These are phyloP conservation scores for Pistacia atlantica DNA, from an alignment of 345 rosid genomes.

Conservation along the genomic window DNA sequence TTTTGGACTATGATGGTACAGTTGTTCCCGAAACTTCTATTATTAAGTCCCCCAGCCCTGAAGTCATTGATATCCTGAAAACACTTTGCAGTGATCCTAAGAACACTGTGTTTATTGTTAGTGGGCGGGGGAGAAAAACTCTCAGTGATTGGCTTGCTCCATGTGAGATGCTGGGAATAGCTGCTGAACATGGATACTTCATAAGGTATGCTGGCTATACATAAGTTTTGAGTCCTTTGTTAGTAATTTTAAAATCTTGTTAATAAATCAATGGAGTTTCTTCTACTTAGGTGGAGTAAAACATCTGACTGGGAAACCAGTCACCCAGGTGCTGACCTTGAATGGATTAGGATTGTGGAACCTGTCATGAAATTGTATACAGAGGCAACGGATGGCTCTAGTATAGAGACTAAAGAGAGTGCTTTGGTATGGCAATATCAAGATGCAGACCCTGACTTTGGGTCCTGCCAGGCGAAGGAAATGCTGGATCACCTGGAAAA, in stretches of 20 bases:
- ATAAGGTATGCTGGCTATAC: conserved; percentile 41
- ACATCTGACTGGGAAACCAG: conserved; percentile 66
- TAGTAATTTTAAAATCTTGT: conserved; percentile 6
- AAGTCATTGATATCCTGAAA: conserved; percentile 57
- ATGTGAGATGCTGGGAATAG: conserved; percentile 75
- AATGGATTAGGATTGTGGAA: conserved; percentile 75
- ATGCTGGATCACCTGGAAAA: conserved; percentile 80
- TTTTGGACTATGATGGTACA: conserved; percentile 82
- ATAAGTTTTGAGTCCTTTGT: background rate
- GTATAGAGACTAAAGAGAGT: conserved; percentile 75
- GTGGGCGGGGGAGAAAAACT: conserved; percentile 69
- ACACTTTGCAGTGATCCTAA: conserved; percentile 62
- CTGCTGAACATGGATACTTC: conserved; percentile 87
- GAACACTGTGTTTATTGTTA: conserved; percentile 71
- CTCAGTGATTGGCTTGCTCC: conserved; percentile 69
- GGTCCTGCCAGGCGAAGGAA: conserved; percentile 92
- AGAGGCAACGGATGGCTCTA: conserved; percentile 90
- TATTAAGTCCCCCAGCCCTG: conserved; percentile 55
- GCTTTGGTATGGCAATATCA: conserved; percentile 94
- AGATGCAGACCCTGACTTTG: conserved; percentile 95
- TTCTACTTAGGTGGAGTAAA: conserved; percentile 56
- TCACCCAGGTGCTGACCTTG: conserved; percentile 58
- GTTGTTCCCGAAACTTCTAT: conserved; percentile 65
- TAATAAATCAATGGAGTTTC: background rate
- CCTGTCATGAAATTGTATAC: conserved; percentile 82